A percentile compares a stretch with the other conserved stretches of the same genome.
Evolutionary conservation across 768 basidiomycete species (phyloP).

Genomic region (Rhizopogon roseolus): DNA sequence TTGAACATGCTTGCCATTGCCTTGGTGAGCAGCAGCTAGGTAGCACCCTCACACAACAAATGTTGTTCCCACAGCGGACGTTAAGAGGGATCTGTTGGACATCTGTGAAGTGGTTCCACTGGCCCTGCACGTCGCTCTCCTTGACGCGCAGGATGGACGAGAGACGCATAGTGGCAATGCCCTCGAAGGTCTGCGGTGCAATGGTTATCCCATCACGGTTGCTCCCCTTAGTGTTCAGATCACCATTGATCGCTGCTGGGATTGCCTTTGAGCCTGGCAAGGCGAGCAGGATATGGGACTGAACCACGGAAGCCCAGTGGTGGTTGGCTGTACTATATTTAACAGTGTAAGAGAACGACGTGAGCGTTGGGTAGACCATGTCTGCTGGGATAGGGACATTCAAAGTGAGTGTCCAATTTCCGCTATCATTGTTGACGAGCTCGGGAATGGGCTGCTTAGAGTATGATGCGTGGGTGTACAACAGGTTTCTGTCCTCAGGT

Average conservation of each 20-base stretch:
- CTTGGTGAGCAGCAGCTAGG: too few species aligned
- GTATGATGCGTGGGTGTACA: background rate
- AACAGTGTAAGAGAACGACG: background rate
- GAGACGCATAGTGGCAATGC: background rate
- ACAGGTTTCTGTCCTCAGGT: background rate
- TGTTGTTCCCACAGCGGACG: too few species aligned
- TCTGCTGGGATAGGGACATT: background rate
- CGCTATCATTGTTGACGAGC: background rate
- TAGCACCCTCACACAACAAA: too few species aligned
- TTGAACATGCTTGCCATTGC: too few species aligned
- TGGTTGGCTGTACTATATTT: background rate
- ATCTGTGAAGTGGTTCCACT: background rate
- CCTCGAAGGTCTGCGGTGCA: background rate
- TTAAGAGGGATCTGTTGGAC: background rate
- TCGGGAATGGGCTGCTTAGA: background rate
- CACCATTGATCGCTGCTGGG: background rate
- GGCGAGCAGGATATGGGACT: background rate
- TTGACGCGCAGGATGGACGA: background rate
- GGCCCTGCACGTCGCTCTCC: background rate
- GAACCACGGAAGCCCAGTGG: background rate
- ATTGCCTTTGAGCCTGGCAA: background rate
- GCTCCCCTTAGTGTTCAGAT: background rate
- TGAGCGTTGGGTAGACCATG: background rate
- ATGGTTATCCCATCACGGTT: background rate
- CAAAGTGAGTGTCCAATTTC: background rate